These are phyloP conservation scores for Cyclanthera cordifolia DNA, from an alignment of 306 rosid genomes.

Conservation along the genomic window DNA sequence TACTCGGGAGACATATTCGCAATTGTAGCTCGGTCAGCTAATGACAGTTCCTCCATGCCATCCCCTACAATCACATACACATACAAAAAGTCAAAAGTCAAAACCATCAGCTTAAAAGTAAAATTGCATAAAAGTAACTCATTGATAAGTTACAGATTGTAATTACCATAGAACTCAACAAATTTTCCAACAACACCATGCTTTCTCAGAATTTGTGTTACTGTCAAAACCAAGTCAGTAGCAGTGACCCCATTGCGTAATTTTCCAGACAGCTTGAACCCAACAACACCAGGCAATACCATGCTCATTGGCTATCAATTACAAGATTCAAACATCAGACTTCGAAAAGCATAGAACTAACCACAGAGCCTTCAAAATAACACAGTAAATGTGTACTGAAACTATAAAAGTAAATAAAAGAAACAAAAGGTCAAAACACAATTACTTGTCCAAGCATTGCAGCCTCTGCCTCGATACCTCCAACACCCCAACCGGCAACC, in stretches of 20 bases:
- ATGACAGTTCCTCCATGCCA: slow-evolving; percentile 80
- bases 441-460: slow-evolving; percentile 13
- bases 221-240: slow-evolving; percentile 85
- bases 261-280: slow-evolving; percentile 79
- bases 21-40: slow-evolving; percentile 97
- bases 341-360: not conserved
- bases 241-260: slow-evolving; percentile 75
- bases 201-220: slow-evolving; percentile 84
- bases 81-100: not conserved
- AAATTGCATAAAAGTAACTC: not conserved
- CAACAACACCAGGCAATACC: slow-evolving; percentile 96
- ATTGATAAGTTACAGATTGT: not conserved
- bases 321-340: slow-evolving; percentile 25
- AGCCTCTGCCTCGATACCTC: slow-evolving; percentile 96
- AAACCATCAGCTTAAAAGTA: not conserved
- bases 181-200: slow-evolving; percentile 94
- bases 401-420: not conserved
- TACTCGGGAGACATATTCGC: slow-evolving; percentile 99
- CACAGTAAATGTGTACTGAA: not conserved
- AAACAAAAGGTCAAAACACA: not conserved
- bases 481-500: slow-evolving; percentile 97
- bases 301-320: slow-evolving; percentile 79
- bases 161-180: slow-evolving; percentile 84
- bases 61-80: slow-evolving; percentile 47
- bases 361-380: not conserved